Conservation (phyloP, 441 rosid genomes). For the Omphalea diandra region DNA sequence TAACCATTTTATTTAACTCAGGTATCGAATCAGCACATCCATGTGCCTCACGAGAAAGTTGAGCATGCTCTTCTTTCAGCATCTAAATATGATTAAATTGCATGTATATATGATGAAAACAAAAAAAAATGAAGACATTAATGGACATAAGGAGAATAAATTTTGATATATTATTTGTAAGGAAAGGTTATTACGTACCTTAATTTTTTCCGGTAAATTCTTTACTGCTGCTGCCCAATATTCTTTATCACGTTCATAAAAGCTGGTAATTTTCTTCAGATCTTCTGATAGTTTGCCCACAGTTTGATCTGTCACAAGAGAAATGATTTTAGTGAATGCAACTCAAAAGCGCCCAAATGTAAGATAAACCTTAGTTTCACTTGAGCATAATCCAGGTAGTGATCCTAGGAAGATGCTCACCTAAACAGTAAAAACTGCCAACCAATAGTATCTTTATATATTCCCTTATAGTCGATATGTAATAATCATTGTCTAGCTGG, state of each 20-base stretch:
- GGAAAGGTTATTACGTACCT: slow-evolving; percentile 39
- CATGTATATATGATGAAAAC: slow-evolving; percentile 7
- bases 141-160: not conserved
- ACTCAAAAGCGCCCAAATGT: not conserved
- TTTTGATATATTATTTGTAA: not conserved
- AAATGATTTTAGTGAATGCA: not conserved
- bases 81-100: slow-evolving; percentile 38
- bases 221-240: slow-evolving; percentile 50
- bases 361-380: not conserved
- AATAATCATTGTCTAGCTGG: not conserved
- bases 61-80: slow-evolving; percentile 76
- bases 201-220: slow-evolving; percentile 55
- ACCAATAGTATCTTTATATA: too few species aligned
- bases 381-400: not conserved
- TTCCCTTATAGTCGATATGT: not conserved
- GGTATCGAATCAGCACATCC: slow-evolving; percentile 76
- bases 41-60: slow-evolving; percentile 69
- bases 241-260: slow-evolving; percentile 55
- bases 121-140: not conserved
- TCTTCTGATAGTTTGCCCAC: slow-evolving; percentile 59
- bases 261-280: slow-evolving; percentile 50
- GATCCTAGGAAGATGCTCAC: slow-evolving; percentile 1
- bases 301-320: slow-evolving; percentile 50
- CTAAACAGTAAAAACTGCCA: too few species aligned
- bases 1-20: slow-evolving; percentile 69